These are phyloP conservation scores for Aspergillus haitiensis DNA, from an alignment of 495 filamentous ascomycete genomes.

Conservation along the genomic window DNA sequence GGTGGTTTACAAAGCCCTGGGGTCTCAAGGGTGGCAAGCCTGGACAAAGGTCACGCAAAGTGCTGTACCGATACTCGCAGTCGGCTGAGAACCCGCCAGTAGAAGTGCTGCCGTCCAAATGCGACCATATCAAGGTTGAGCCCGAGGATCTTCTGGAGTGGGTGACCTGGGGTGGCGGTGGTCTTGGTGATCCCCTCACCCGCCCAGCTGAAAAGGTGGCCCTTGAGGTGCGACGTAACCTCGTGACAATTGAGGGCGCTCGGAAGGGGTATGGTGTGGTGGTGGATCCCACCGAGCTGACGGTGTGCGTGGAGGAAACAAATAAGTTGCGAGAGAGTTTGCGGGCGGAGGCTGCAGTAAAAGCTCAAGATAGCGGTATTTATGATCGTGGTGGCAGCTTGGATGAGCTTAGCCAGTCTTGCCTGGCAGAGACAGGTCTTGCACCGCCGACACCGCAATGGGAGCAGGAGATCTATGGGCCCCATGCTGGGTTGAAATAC, in stretches of 20 bases:
- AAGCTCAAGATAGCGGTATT: conserved; percentile 13
- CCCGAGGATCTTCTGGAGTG: conserved; percentile 52
- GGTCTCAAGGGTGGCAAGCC: conserved; percentile 49
- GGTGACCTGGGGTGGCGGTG: conserved; percentile 54
- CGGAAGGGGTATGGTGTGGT: conserved; percentile 45
- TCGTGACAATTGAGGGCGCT: conserved; percentile 49
- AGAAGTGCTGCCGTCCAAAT: conserved; percentile 43
- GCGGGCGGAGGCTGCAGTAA: conserved; percentile 19
- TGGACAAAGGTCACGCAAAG: conserved; percentile 44
- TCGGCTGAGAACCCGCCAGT: conserved; percentile 30
- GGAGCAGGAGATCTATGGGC: conserved; percentile 39
- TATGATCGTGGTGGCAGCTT: conserved; percentile 46
- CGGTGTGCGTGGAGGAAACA: conserved; percentile 33
- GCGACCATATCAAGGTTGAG: conserved; percentile 50
- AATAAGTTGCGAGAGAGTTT: conserved; percentile 33
- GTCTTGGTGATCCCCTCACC: conserved; percentile 50
- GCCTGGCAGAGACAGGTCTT: conserved; percentile 43
- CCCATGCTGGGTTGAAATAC: conserved; percentile 35
- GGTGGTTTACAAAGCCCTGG: conserved; percentile 56
- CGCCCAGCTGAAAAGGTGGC: conserved; percentile 48
- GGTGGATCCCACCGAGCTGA: conserved; percentile 32
- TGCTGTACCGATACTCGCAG: conserved; percentile 40
- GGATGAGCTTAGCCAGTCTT: conserved; percentile 33
- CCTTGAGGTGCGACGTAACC: conserved; percentile 45
- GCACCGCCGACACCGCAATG: conserved; percentile 35